Evolutionary conservation across 345 rosid species (phyloP).

Genomic region (Corymbia maculata): DNA sequence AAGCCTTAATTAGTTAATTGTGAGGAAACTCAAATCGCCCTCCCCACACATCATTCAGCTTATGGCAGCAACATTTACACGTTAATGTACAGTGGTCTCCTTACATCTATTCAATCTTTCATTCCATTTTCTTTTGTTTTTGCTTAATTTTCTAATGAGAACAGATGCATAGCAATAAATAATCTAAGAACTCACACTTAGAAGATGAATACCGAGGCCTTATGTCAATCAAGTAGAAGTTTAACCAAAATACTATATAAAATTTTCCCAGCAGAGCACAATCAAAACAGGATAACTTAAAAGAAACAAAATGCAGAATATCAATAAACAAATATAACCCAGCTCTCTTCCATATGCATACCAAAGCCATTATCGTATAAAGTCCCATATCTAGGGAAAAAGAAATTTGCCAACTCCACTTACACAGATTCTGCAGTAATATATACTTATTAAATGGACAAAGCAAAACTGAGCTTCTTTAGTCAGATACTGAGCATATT

Average conservation of each 20-base stretch:
- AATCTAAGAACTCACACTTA: background rate
- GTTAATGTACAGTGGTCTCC: background rate
- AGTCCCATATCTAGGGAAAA: background rate
- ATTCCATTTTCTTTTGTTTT: background rate
- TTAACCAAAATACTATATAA: background rate
- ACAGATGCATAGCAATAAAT: background rate
- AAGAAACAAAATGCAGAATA: background rate
- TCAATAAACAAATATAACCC: background rate
- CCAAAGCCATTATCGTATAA: background rate
- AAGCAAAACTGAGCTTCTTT: background rate
- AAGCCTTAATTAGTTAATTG: background rate
- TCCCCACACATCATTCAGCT: background rate
- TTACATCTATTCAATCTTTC: background rate
- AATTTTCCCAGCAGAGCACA: background rate
- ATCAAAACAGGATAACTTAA: background rate
- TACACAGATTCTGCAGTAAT: background rate
- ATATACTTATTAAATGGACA: background rate
- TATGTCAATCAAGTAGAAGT: background rate
- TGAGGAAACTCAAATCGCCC: background rate
- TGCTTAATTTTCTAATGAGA: background rate
- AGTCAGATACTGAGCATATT: background rate
- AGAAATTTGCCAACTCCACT: background rate
- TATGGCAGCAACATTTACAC: background rate
- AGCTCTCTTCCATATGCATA: background rate
- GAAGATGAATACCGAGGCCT: background rate